Evolutionary conservation across 176 grass and related monocot species (phyloP), one percentile per base, ranked within the genome.

Genomic region (Phoenix dactylifera): DNA sequence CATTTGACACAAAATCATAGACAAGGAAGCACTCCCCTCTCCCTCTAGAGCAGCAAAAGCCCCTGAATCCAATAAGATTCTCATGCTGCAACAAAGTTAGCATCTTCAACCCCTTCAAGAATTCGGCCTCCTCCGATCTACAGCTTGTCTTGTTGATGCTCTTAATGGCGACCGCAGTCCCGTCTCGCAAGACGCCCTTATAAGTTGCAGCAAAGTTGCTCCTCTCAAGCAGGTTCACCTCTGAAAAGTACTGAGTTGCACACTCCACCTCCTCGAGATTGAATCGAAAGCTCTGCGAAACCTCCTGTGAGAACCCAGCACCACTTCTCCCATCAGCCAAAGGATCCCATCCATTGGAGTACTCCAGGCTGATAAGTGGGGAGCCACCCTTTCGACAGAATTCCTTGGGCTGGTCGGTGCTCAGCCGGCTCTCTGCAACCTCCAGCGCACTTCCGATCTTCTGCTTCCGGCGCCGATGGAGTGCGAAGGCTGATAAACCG

Each of bases 121-220:
- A 90, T 32, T 86, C 82, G 3, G 86, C 78, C 48, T 90, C 86
- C 50, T 90, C 86, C 0, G 82, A 65, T 64, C 79, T 90, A 63
- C 86, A 90, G 69, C 86, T 90, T 69, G 82, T 90, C 71, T 85
- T 90, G 72, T 52, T 86, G 75, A 90, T 90, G 70, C 86, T 80
- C 74, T 90, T 86, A 1, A 90, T 63, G 4, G 75, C 82, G 15
- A 90, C 86, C 7, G 48, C 62, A 4, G 75, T 72, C 15, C 75
- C 86, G 1, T 90, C 86, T 0, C 86, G 74, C 73, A 90, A 80
- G 1, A 74, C 70, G 18, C 86, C 86, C 54, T 77, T 82, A 19
- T 82, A 79, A 1, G 82, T 76, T 15, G 86, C 82, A 2, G 77
- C 72, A 4, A 81, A 82, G 18, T 6, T 70, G 86, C 78, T 85